These are phyloP conservation scores for Lithospermum erythrorhizon DNA, from an alignment of 257 asterid species.

Conservation along the genomic window DNA sequence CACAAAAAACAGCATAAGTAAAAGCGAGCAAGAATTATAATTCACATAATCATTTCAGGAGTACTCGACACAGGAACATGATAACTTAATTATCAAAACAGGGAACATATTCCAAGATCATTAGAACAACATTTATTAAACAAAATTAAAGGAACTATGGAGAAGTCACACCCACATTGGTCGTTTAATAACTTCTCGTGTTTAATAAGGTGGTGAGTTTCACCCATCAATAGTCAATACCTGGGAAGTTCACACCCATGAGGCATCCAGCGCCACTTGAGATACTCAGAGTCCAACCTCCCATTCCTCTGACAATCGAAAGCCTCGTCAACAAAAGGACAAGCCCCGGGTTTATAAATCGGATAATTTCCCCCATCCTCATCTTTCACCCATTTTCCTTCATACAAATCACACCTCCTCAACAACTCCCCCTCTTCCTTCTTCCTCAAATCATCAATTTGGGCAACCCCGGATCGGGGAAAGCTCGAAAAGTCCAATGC, in stretches of 20 bases:
- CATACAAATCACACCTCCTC: slow-evolving; percentile 52
- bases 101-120: background rate
- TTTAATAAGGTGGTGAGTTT: too few relatives aligned
- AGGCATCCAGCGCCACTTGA: slow-evolving; percentile 91
- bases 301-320: slow-evolving; percentile 83
- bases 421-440: slow-evolving; percentile 4
- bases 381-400: slow-evolving; percentile 80
- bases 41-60: background rate
- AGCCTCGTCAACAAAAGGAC: slow-evolving; percentile 88
- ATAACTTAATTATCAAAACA: too few relatives aligned
- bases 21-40: background rate
- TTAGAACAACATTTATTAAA: background rate
- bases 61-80: background rate
- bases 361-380: slow-evolving; percentile 40
- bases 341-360: slow-evolving; percentile 55
- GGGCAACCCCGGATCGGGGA: background rate
- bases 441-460: background rate
- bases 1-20: background rate
- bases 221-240: too few relatives aligned
- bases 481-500: background rate
- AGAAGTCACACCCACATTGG: too few relatives aligned
- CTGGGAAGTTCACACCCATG: slow-evolving; percentile 85
- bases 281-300: slow-evolving; percentile 66
- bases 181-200: too few relatives aligned
- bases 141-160: too few relatives aligned